phyloP scores from a whole-genome alignment of 108 stramenopile species.

The Pseudonitzschia multistriata region DNA sequence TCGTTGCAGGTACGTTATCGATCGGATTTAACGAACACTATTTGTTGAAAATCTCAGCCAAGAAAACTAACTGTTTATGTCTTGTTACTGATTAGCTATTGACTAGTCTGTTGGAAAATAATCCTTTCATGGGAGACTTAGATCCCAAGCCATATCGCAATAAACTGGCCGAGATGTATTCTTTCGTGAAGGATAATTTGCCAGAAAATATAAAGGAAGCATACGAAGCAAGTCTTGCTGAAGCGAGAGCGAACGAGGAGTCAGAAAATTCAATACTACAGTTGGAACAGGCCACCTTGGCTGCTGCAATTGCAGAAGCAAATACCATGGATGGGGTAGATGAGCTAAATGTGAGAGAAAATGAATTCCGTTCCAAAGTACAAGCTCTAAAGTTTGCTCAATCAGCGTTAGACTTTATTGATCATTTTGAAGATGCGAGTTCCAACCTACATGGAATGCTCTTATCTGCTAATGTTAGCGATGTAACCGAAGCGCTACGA shows the following conservation, averaged over 20 bases:
- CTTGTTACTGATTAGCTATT: constrained; percentile 56
- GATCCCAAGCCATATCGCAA: constrained; percentile 78
- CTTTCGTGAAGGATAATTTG: constrained; percentile 62
- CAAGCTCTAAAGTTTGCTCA: constrained; percentile 73
- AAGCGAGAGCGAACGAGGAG: constrained; percentile 37
- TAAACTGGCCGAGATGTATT: constrained; percentile 71
- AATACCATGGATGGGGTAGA: constrained; percentile 23
- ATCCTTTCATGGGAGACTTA: constrained; percentile 90
- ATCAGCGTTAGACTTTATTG: constrained; percentile 81
- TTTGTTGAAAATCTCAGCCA: not conserved
- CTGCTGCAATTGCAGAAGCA: constrained; percentile 68
- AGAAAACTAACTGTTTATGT: constrained; percentile 9
- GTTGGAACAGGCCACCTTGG: constrained; percentile 65
- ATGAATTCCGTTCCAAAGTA: constrained; percentile 58
- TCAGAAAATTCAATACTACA: constrained; percentile 40
- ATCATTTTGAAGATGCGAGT: constrained; percentile 76
- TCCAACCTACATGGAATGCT: constrained; percentile 73
- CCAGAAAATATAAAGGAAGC: constrained; percentile 66
- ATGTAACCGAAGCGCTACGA: constrained; percentile 87
- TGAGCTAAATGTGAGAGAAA: constrained; percentile 46
- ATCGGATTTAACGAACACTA: not conserved
- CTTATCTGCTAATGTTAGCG: constrained; percentile 77
- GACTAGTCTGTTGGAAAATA: constrained; percentile 82
- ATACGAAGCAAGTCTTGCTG: constrained; percentile 42
- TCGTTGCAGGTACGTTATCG: constrained; percentile 77